Percentiles rank a stretch among this genome's conserved stretches.
Conservation (phyloP, 345 rosid species). For the Lepidium sativum region DNA sequence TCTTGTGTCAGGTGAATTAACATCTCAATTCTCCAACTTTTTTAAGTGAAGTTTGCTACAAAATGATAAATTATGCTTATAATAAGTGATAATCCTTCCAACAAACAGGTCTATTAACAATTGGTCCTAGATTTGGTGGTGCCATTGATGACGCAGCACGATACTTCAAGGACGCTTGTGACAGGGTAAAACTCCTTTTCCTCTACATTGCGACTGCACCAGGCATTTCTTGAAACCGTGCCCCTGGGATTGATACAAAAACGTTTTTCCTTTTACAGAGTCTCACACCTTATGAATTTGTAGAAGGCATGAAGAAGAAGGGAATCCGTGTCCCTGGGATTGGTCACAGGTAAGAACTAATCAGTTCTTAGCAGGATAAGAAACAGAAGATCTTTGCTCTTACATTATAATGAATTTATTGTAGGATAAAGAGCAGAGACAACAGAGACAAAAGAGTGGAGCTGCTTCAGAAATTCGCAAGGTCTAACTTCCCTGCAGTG, state of each 20-base stretch:
- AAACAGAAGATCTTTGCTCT: neutral
- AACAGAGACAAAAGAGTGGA: conserved; percentile 94
- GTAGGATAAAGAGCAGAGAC: conserved; percentile 94
- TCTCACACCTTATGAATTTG: conserved; percentile 86
- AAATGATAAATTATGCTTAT: neutral
- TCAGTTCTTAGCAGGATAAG: neutral
- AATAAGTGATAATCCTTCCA: neutral
- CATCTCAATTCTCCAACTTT: neutral
- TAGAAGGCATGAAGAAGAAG: conserved; percentile 93
- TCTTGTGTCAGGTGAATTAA: conserved; percentile 67
- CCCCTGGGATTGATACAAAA: neutral
- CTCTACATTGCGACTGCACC: neutral
- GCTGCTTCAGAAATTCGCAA: conserved; percentile 75
- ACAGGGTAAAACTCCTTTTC: conserved; percentile 40
- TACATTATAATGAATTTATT: neutral
- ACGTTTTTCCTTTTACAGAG: conserved; percentile 35
- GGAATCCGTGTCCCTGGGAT: conserved; percentile 98
- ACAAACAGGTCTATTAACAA: conserved; percentile 76
- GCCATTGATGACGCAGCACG: conserved; percentile 98
- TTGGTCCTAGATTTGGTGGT: conserved; percentile 98
- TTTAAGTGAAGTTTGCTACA: neutral
- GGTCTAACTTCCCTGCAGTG: conserved; percentile 82
- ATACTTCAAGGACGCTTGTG: conserved; percentile 94
- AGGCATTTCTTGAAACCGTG: neutral
- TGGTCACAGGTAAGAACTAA: conserved; percentile 71